Evolutionary conservation across 345 rosid genomes (phyloP).

Genomic region (Corymbia maculata): DNA sequence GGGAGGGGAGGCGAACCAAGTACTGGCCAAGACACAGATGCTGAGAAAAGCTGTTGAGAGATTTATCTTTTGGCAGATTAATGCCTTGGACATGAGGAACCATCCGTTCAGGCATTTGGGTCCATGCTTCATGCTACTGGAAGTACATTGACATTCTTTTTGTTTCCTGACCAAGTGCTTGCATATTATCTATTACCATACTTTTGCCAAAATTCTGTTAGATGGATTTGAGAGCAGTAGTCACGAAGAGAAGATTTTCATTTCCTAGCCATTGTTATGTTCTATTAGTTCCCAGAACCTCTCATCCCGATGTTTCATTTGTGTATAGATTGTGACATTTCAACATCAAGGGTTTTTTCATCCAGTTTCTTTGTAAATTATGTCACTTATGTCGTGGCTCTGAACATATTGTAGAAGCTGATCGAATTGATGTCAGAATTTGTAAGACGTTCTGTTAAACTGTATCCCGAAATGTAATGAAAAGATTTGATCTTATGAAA

Average conservation of each 20-base stretch:
- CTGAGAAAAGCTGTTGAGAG: not conserved
- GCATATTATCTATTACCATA: not conserved
- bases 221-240: not conserved
- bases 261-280: not conserved
- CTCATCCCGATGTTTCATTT: not conserved
- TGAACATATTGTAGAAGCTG: not conserved
- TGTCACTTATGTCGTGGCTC: not conserved
- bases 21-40: not conserved
- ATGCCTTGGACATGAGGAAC: not conserved
- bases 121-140: not conserved
- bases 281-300: not conserved
- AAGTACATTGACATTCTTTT: not conserved
- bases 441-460: not conserved
- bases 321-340: not conserved
- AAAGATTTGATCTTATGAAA: not conserved
- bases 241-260: not conserved
- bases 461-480: not conserved
- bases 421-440: not conserved
- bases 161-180: not conserved
- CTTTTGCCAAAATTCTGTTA: not conserved
- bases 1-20: slow-evolving; percentile 15
- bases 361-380: not conserved
- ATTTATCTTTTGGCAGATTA: not conserved
- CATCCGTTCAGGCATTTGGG: not conserved
- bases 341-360: not conserved